Conservation (phyloP, 257 asterid genomes). For the Pogostemon cablin region DNA sequence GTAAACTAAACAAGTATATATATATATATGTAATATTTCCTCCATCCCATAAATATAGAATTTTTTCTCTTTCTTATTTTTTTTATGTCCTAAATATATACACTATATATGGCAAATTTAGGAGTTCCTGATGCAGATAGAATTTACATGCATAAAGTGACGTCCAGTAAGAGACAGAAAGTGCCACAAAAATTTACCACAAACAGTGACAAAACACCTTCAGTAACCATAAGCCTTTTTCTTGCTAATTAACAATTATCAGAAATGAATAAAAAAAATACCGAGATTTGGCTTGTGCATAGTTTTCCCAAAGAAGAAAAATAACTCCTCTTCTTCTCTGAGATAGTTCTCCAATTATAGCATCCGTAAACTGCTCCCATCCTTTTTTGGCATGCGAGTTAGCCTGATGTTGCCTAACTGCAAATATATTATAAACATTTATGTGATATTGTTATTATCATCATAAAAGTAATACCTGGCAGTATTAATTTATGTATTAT, state of each 20-base stretch:
- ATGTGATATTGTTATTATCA: slow-evolving; percentile 21
- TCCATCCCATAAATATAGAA: too few relatives aligned
- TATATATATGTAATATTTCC: too few relatives aligned
- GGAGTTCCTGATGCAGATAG: too few relatives aligned
- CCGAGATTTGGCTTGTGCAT: slow-evolving; percentile 93
- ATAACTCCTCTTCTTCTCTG: slow-evolving; percentile 79
- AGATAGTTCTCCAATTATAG: slow-evolving; percentile 81
- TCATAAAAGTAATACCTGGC: neutral
- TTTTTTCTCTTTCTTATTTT: too few relatives aligned
- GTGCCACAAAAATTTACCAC: neutral
- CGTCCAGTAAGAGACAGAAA: neutral
- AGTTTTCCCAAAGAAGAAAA: slow-evolving; percentile 98
- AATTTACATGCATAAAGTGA: too few relatives aligned
- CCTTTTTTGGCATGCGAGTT: slow-evolving; percentile 96
- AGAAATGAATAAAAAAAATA: slow-evolving; percentile 31
- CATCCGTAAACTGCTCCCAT: slow-evolving; percentile 98
- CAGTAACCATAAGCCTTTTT: slow-evolving; percentile 1
- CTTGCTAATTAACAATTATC: slow-evolving; percentile 20
- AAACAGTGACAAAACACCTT: neutral
- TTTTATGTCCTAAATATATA: too few relatives aligned
- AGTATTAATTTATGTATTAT: neutral
- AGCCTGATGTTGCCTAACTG: slow-evolving; percentile 91
- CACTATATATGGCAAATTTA: too few relatives aligned
- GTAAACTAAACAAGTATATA: too few relatives aligned
- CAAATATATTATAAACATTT: slow-evolving; percentile 25